phyloP scores from a whole-genome alignment of 1,139 yeast species.

The Taiozyma onychis region DNA sequence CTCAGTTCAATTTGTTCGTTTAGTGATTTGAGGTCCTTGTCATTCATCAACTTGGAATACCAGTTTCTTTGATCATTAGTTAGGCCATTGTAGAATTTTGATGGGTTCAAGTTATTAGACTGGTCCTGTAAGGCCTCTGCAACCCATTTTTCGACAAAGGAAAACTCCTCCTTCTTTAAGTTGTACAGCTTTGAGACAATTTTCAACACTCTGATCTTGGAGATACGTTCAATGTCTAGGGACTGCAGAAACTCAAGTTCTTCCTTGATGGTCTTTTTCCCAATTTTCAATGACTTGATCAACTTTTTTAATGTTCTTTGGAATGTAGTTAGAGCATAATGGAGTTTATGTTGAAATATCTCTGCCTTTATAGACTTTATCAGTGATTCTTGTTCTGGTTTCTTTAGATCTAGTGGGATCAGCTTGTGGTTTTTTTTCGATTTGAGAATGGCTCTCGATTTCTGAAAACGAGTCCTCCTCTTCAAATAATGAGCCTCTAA shows the following conservation, averaged over 20 bases:
- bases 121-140: slow-evolving; percentile 11
- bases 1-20: slow-evolving; percentile 50
- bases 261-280: slow-evolving; percentile 11
- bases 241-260: slow-evolving; percentile 14
- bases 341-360: slow-evolving; percentile 7
- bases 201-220: slow-evolving; percentile 17
- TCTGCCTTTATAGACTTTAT: slow-evolving; percentile 3
- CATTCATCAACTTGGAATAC: slow-evolving; percentile 53
- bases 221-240: slow-evolving; percentile 14
- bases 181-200: slow-evolving; percentile 13
- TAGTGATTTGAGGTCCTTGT: slow-evolving; percentile 41
- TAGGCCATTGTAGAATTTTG: slow-evolving; percentile 16
- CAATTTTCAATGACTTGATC: slow-evolving; percentile 4
- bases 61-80: slow-evolving; percentile 14
- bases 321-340: slow-evolving; percentile 6
- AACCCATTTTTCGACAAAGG: slow-evolving; percentile 19
- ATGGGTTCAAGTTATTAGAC: slow-evolving; percentile 13
- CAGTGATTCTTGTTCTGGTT: slow-evolving; percentile 1
- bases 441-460: slow-evolving; percentile 5
- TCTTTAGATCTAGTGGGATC: slow-evolving; percentile 1
- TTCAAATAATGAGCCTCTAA: slow-evolving; percentile 5
- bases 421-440: slow-evolving; percentile 4
- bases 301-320: slow-evolving; percentile 7
- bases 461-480: slow-evolving; percentile 6
- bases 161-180: slow-evolving; percentile 7